Evolutionary conservation across 495 filamentous ascomycete species (phyloP), one percentile per base, ranked within the genome.

Genomic region (Aspergillus cristatus): DNA sequence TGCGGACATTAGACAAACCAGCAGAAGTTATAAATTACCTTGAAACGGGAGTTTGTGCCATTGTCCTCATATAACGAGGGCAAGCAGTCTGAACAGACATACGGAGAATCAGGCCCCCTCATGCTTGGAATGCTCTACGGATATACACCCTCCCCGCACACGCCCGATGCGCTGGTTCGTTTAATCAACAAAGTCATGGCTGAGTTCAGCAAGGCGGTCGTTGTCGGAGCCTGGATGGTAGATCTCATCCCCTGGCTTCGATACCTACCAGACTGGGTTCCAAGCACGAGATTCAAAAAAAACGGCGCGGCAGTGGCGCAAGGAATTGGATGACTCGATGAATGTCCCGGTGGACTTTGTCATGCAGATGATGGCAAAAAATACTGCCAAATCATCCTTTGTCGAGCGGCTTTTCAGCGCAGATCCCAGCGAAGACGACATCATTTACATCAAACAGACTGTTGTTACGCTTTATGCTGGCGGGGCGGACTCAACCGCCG

Each of bases 61-160:
- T n/a, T n/a, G n/a, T n/a, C n/a, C n/a, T n/a, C n/a, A n/a, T n/a
- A n/a, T n/a, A n/a, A n/a, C n/a, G n/a, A n/a, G n/a, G n/a, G n/a
- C n/a, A n/a, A n/a, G n/a, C n/a, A n/a, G n/a, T n/a, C n/a, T n/a
- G n/a, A n/a, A n/a, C n/a, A n/a, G n/a, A n/a, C n/a, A n/a, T n/a
- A n/a, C n/a, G n/a, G n/a, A n/a, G n/a, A n/a, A n/a, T n/a, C n/a
- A n/a, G 6, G 20, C 32, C 16, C 7, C 35, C 11, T 70, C 8
- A 67, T 75, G 7, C 42, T 75, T 1, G 70, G 70, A 18, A 61
- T 70, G 3, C 43, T 48, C 2, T 76, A 75, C 37, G 70, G 68
- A 12, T 75, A 76, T 41, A 63, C 52, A 0, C 56, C 60, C 8
- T 66, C 69, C 35, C 47, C 53, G 4, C 50, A 63, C 24, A 39